These are phyloP conservation scores for Taphrina sp. DNA, from an alignment of 1,139 yeast genomes.

Conservation along the genomic window DNA sequence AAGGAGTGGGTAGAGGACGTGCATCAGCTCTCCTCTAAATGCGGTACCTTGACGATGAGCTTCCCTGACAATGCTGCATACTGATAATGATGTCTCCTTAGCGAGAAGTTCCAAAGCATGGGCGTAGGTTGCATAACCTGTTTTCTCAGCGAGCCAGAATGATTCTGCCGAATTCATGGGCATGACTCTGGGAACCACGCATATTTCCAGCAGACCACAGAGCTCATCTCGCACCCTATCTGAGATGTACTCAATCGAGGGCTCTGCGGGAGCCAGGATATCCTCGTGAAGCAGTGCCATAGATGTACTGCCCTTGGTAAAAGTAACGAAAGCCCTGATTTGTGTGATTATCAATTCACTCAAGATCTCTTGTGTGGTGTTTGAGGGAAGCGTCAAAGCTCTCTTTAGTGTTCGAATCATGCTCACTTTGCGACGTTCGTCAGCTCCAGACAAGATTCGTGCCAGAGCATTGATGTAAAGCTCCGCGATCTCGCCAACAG, in stretches of 20 bases:
- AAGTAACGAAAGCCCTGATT: neutral
- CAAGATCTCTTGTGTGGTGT: slow-evolving; percentile 3
- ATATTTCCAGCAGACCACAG: neutral
- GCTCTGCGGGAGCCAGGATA: neutral
- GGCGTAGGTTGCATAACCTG: slow-evolving; percentile 2
- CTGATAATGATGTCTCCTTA: slow-evolving; percentile 40
- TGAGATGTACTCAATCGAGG: slow-evolving; percentile 1
- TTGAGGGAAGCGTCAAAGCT: neutral
- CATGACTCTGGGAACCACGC: neutral
- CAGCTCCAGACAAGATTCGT: slow-evolving; percentile 9
- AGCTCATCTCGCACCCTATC: slow-evolving; percentile 2
- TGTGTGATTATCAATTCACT: neutral
- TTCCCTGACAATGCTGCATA: slow-evolving; percentile 49
- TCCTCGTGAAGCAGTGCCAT: neutral
- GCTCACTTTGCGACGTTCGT: slow-evolving; percentile 13
- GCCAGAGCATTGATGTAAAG: slow-evolving; percentile 4
- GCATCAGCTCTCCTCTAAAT: slow-evolving; percentile 54
- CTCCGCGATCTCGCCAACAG: slow-evolving; percentile 1
- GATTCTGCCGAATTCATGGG: slow-evolving; percentile 5
- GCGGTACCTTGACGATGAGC: slow-evolving; percentile 47
- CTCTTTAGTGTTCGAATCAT: slow-evolving; percentile 6
- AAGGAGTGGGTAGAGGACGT: slow-evolving; percentile 56
- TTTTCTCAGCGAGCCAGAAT: slow-evolving; percentile 18
- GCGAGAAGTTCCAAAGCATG: slow-evolving; percentile 7
- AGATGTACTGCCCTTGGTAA: neutral